Base-by-base conservation (phyloP, 2,329 filamentous ascomycete species). In the Penicillium sp. region DNA sequence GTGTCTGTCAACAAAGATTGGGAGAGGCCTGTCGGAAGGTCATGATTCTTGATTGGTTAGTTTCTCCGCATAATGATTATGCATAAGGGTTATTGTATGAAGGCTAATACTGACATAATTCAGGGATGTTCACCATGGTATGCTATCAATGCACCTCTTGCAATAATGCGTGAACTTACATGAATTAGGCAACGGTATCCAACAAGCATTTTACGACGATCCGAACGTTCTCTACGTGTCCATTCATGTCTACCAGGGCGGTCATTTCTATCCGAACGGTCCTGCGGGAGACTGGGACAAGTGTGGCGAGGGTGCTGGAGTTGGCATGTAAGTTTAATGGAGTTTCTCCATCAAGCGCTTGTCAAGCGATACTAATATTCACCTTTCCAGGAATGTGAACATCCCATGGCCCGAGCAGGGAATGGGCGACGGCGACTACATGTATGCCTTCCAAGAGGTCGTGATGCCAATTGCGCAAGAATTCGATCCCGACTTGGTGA, bases 191-290 rank as follows among this genome's bases (percentile, higher is more conserved):
- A 99, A 99, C 69, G 94, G 94, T 10, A 89, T 96, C 27, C 94
- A 99, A 68, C 92, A 96, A 67, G 93, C 95, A 47, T 97, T 97
- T 66, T 97, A 97, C 69, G 80, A 92, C 36, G 90, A 99, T 64
- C 90, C 93, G 0, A 97, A 97, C 65, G 87, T 99, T 16, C 83
- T 99, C 2, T 99, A 99, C 72, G 91, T 99, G 50, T 99, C 94
- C 0, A 76, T 97, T 6, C 94, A 99, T 66, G 92, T 97, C 21
- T 94, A 94, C 67, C 82, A 86, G 54, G 84, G 90, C 58, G 93
- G 92, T 1, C 75, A 76, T 0, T 99, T 97, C 71, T 99, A 99
- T 67, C 94, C 94, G 1, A 77, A 79, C 46, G 76, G 81, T 5
- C 73, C 75, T 2, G 83, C 85, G 56, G 86, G 83, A 38, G 79